Percentiles rank a stretch among this genome's conserved stretches.
phyloP scores from a whole-genome alignment of 768 basidiomycete genomes.

The Suillus subalutaceus region DNA sequence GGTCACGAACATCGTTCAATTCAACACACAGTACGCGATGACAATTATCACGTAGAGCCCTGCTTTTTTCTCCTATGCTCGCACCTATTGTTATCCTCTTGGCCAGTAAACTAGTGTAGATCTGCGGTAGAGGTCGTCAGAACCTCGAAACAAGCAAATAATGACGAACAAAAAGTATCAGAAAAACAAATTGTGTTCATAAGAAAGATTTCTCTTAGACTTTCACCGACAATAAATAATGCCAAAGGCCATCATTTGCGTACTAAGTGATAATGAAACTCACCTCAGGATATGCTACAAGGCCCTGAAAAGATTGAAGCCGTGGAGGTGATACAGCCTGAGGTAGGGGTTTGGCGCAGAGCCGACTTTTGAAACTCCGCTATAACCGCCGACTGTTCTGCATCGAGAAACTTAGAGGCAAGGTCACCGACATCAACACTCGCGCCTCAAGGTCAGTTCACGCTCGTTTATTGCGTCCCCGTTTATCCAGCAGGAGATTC shows the following conservation, averaged over 20 bases:
- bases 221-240: constrained; percentile 78
- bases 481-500: constrained; percentile 23
- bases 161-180: constrained; percentile 31
- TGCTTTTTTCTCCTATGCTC: not conserved
- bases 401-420: constrained; percentile 3
- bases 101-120: not conserved
- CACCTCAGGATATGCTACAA: constrained; percentile 19
- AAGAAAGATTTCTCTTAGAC: constrained; percentile 20
- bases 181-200: constrained; percentile 58
- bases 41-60: not conserved
- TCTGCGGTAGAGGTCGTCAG: constrained; percentile 9
- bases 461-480: constrained; percentile 23
- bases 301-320: constrained; percentile 16
- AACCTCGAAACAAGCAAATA: constrained; percentile 11
- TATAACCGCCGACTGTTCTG: constrained; percentile 11
- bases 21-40: constrained; percentile 8
- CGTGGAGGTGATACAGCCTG: constrained; percentile 21
- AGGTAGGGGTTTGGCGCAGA: constrained; percentile 24
- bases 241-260: constrained; percentile 51
- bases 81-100: not conserved
- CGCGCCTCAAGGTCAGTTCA: constrained; percentile 71
- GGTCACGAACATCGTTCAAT: constrained; percentile 9
- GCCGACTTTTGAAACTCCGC: constrained; percentile 31
- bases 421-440: constrained; percentile 46
- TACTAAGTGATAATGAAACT: constrained; percentile 11